phyloP scores from a whole-genome alignment of 2,329 filamentous ascomycete species.

The Ciborinia camelliae region DNA sequence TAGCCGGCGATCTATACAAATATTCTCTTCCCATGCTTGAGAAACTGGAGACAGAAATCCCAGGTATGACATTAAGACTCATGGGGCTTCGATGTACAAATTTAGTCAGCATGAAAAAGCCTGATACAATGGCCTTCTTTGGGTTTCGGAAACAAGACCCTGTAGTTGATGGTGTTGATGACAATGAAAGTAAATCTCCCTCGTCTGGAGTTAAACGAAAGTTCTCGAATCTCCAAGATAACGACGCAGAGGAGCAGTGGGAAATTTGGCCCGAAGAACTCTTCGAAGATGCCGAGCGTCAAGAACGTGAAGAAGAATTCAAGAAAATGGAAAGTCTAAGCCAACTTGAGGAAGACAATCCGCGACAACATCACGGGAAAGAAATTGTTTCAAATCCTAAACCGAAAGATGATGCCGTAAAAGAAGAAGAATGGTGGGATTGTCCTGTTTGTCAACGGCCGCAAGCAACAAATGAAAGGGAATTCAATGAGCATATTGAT shows the following conservation, averaged over 20 bases:
- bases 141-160: slow-evolving; percentile 49
- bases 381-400: slow-evolving; percentile 48
- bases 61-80: slow-evolving; percentile 72
- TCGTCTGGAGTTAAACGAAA: slow-evolving; percentile 39
- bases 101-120: slow-evolving; percentile 80
- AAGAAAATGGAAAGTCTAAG: slow-evolving; percentile 59
- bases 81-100: slow-evolving; percentile 89
- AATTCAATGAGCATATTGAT: slow-evolving; percentile 91
- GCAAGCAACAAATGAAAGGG: slow-evolving; percentile 68
- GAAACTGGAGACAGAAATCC: slow-evolving; percentile 81
- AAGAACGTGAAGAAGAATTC: slow-evolving; percentile 58
- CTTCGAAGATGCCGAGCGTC: slow-evolving; percentile 58
- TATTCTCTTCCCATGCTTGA: slow-evolving; percentile 76
- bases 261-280: slow-evolving; percentile 66
- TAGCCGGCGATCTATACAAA: slow-evolving; percentile 79
- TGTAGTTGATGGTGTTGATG: slow-evolving; percentile 21
- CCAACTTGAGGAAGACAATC: slow-evolving; percentile 42
- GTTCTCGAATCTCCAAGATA: slow-evolving; percentile 38
- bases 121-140: slow-evolving; percentile 75
- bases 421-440: slow-evolving; percentile 61
- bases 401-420: slow-evolving; percentile 30
- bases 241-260: slow-evolving; percentile 50
- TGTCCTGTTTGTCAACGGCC: slow-evolving; percentile 85
- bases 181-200: slow-evolving; percentile 23
- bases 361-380: slow-evolving; percentile 46